These are phyloP conservation scores for Exophiala viscosa DNA, from an alignment of 2,329 filamentous ascomycete species.

Conservation along the genomic window DNA sequence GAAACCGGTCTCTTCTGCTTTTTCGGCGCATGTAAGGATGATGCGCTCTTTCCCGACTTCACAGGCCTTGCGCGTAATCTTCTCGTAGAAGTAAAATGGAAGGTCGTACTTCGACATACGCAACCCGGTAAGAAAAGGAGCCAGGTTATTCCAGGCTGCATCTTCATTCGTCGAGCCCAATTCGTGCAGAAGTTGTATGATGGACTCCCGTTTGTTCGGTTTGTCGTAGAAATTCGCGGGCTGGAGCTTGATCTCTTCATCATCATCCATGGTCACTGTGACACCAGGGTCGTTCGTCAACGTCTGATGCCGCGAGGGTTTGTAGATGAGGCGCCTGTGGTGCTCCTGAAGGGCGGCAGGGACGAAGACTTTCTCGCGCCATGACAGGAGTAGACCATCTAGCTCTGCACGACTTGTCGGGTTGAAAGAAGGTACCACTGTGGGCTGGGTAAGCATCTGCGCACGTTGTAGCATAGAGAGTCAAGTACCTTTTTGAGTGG, in stretches of 20 bases:
- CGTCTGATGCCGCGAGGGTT: constrained; percentile 34
- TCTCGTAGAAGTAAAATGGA: constrained; percentile 32
- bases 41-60: constrained; percentile 34
- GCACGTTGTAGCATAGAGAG: not conserved
- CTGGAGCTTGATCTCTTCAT: constrained; percentile 38
- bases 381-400: constrained; percentile 38
- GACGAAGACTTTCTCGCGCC: constrained; percentile 44
- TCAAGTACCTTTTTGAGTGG: constrained; percentile 18
- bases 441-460: constrained; percentile 5
- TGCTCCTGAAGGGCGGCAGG: constrained; percentile 37
- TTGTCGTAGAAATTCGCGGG: constrained; percentile 35
- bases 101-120: constrained; percentile 30
- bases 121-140: constrained; percentile 40
- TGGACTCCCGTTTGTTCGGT: constrained; percentile 34
- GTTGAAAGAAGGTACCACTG: constrained; percentile 39
- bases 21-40: constrained; percentile 38
- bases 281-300: constrained; percentile 40
- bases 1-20: constrained; percentile 36
- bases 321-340: constrained; percentile 41
- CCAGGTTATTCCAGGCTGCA: constrained; percentile 37
- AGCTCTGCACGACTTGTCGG: constrained; percentile 40
- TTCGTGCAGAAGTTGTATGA: constrained; percentile 32
- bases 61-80: constrained; percentile 38
- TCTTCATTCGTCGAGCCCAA: constrained; percentile 37
- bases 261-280: constrained; percentile 37